These are phyloP conservation scores for Raphanus raphanistrum DNA, from an alignment of 345 rosid genomes.

Conservation along the genomic window DNA sequence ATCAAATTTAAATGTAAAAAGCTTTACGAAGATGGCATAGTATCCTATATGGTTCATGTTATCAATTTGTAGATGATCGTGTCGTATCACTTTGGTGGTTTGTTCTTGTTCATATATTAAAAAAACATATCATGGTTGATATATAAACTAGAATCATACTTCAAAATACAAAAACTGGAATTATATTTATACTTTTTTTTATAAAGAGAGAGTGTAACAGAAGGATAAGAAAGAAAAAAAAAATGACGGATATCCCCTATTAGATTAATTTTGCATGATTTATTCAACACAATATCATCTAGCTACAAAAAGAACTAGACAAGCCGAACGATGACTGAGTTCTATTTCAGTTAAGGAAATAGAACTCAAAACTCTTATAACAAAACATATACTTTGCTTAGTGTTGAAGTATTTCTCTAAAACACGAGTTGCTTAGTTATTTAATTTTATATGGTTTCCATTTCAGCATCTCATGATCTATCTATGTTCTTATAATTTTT, in stretches of 20 bases:
- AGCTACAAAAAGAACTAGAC: background rate
- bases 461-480: background rate
- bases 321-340: background rate
- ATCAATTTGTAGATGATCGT: slow-evolving; percentile 10
- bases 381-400: too few species aligned
- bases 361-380: background rate
- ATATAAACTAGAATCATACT: background rate
- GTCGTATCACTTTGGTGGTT: slow-evolving; percentile 1
- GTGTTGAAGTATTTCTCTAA: too few species aligned
- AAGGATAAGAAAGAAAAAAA: background rate
- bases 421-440: background rate
- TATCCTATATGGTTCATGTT: background rate
- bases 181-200: background rate
- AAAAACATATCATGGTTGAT: background rate
- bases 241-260: background rate
- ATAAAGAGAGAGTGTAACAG: background rate
- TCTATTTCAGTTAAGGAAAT: too few species aligned
- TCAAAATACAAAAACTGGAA: background rate
- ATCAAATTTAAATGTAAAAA: background rate
- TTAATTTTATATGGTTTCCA: background rate
- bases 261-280: background rate
- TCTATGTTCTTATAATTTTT: background rate
- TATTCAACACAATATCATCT: background rate
- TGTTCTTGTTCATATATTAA: background rate
- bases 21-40: background rate